phyloP scores from a whole-genome alignment of 2,329 filamentous ascomycete species.

The Thielaviopsis euricoi region DNA sequence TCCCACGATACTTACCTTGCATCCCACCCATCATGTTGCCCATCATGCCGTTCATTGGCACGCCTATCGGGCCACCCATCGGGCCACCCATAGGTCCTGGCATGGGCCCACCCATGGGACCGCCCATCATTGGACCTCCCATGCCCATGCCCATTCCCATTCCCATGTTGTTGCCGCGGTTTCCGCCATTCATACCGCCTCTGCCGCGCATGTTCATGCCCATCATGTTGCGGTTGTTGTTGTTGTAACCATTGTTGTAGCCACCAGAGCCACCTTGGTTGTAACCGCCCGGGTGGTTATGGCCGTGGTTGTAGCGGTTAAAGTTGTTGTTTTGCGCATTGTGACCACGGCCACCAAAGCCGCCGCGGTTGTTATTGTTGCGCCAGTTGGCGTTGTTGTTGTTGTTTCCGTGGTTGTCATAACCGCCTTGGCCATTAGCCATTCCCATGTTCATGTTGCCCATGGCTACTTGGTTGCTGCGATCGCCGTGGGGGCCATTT shows the following conservation, averaged over 20 bases:
- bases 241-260: constrained; percentile 18
- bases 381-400: constrained; percentile 33
- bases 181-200: constrained; percentile 31
- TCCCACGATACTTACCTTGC: constrained; percentile 27
- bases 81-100: constrained; percentile 16
- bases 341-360: constrained; percentile 24
- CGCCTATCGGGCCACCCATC: constrained; percentile 25
- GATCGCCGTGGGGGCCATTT: constrained; percentile 36
- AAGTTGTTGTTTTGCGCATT: constrained; percentile 6
- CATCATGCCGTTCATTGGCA: constrained; percentile 29
- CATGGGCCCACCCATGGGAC: constrained; percentile 22
- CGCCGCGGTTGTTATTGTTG: constrained; percentile 28
- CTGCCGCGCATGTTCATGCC: constrained; percentile 27
- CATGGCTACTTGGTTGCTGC: constrained; percentile 28
- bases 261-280: constrained; percentile 17
- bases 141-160: constrained; percentile 29
- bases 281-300: constrained; percentile 13
- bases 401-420: constrained; percentile 29
- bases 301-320: constrained; percentile 12
- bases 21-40: constrained; percentile 27
- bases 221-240: constrained; percentile 26
- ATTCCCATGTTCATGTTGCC: constrained; percentile 25
- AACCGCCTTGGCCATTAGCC: constrained; percentile 21
- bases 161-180: constrained; percentile 34
- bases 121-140: constrained; percentile 39